Percentiles rank a stretch among this genome's conserved stretches.
phyloP scores from a whole-genome alignment of 495 filamentous ascomycete species.

The Penicillium coffeae region DNA sequence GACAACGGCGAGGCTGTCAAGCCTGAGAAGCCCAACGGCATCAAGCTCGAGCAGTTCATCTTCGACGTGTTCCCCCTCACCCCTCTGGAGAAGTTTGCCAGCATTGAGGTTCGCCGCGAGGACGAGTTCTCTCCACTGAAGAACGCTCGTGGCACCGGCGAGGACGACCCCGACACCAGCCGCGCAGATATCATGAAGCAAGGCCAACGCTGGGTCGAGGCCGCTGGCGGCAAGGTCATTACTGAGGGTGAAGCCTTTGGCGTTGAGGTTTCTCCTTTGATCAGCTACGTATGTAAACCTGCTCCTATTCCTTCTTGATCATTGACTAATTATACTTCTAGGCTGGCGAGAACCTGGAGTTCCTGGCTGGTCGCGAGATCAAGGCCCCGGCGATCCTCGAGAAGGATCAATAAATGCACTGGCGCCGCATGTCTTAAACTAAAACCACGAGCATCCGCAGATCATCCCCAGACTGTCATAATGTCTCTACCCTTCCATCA shows the following conservation, averaged over 20 bases:
- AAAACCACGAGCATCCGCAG: background rate
- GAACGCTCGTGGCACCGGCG: conserved; percentile 84
- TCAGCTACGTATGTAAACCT: conserved; percentile 80
- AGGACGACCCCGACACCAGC: conserved; percentile 94
- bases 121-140: conserved; percentile 99
- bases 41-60: conserved; percentile 99
- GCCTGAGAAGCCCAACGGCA: conserved; percentile 90
- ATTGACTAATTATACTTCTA: conserved; percentile 33
- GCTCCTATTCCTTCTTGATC: conserved; percentile 16
- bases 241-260: conserved; percentile 66
- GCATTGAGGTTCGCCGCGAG: conserved; percentile 91
- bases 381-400: conserved; percentile 74
- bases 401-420: conserved; percentile 55
- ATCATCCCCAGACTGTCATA: no score
- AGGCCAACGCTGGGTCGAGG: conserved; percentile 78
- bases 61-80: conserved; percentile 97
- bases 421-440: background rate
- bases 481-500: no score
- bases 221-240: conserved; percentile 70
- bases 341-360: conserved; percentile 88
- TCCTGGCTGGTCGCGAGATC: conserved; percentile 68
- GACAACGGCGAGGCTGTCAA: conserved; percentile 75
- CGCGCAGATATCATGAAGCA: conserved; percentile 84
- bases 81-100: conserved; percentile 83
- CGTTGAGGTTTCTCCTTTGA: conserved; percentile 87